Evolutionary conservation across 345 rosid genomes (phyloP).

Genomic region (Mallotus nudiflorus): DNA sequence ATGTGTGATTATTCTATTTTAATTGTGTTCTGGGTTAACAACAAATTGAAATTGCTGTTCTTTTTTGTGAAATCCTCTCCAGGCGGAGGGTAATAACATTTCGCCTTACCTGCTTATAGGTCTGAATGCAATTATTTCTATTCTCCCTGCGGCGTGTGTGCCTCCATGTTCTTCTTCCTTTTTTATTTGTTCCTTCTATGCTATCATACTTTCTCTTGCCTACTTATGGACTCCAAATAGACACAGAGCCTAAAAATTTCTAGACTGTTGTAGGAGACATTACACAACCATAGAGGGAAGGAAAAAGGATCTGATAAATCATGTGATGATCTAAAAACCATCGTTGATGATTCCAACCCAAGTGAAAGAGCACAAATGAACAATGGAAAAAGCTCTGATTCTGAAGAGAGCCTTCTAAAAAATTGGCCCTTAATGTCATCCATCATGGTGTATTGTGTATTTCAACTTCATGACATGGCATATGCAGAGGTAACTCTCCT

Average conservation of each 20-base stretch:
- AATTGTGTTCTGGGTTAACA: too few relatives aligned
- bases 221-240: neutral
- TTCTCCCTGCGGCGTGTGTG: neutral
- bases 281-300: constrained; percentile 40
- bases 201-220: neutral
- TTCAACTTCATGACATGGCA: constrained; percentile 94
- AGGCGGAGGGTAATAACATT: too few relatives aligned
- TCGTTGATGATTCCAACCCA: neutral
- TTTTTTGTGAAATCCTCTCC: too few relatives aligned
- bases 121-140: neutral
- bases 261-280: constrained; percentile 42
- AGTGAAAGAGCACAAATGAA: neutral
- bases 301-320: constrained; percentile 14
- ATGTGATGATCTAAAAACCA: constrained; percentile 19
- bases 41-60: too few relatives aligned
- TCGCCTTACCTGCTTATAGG: neutral
- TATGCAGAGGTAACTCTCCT: constrained; percentile 67
- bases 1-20: too few relatives aligned
- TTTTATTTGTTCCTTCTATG: neutral
- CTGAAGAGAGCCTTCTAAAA: constrained; percentile 44
- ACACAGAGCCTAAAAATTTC: neutral
- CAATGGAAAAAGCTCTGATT: constrained; percentile 19
- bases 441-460: constrained; percentile 73
- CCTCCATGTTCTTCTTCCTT: neutral
- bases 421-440: constrained; percentile 96